Base-by-base conservation (phyloP, 306 rosid species). In the Vicia sativa region DNA sequence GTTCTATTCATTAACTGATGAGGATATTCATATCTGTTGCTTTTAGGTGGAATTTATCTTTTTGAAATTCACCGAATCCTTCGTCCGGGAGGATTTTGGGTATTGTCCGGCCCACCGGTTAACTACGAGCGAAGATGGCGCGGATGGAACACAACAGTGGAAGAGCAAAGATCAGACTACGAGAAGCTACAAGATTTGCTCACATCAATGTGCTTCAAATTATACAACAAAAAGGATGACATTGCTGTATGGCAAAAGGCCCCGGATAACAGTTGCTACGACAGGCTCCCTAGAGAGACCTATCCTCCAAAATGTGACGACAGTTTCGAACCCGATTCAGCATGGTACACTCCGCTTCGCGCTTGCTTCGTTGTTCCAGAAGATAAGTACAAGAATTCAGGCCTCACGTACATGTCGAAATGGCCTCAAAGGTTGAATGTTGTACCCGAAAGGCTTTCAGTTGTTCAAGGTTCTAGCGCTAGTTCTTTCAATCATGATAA, bases 31-130 rank as follows among this genome's bases (percentile, higher is more conserved):
- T 34, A 73, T 60, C 21, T 70, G 41, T 25, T 13, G 16, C 8
- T 76, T 57, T 62, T 77, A 95, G 99, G 99, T 71, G 99, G 99
- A 52, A 81, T 90, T 62, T 95, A 95, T 86, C 91, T 95, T 7
- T 80, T 74, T 14, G 99, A 95, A 83, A 62, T 95, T 58, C 89
- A 88, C 64, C 92, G 99, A 50, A 91, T 95, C 45, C 96, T 95
- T 65, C 97, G 97, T 19, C 99, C 99, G 0, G 99, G 99, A 68
- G 99, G 99, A 26, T 91, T 95, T 70, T 95, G 99, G 99, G 79
- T 90, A 49, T 75, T 95, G 38, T 95, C 99, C 4, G 99, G 99
- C 19, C 99, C 99, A 9, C 99, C 99, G 3, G 97, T 95, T 23
- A 95, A 95, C 88, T 95, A 90, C 0, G 80, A 90, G 79, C 67